phyloP scores from a whole-genome alignment of 371 early-diverging fungal genomes.

The Enterospora canceri region DNA sequence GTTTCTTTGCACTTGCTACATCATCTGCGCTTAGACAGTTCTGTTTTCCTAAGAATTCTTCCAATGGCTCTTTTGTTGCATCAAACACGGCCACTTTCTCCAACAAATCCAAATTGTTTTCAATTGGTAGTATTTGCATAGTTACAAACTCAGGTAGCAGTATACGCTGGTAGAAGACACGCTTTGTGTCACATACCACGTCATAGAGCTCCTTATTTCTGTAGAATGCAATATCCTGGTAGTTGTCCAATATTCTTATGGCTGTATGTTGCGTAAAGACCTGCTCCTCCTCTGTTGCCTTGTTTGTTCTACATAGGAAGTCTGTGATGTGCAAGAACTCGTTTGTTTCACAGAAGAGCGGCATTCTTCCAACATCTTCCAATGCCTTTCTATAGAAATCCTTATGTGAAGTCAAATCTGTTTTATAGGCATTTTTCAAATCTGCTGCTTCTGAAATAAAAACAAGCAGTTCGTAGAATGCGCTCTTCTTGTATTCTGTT shows the following conservation, averaged over 20 bases:
- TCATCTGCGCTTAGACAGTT: not conserved
- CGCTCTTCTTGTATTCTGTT: not conserved
- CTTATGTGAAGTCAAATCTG: not conserved
- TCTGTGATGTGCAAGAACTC: not conserved
- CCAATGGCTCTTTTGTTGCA: not conserved
- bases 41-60: not conserved
- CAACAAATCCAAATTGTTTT: not conserved
- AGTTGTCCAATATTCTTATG: not conserved
- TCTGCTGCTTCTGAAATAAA: slow-evolving; percentile 39
- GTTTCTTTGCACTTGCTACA: not conserved
- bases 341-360: not conserved
- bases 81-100: too few relatives aligned
- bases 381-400: not conserved
- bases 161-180: not conserved
- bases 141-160: not conserved
- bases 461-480: slow-evolving; percentile 1
- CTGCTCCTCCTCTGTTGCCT: not conserved
- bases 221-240: not conserved
- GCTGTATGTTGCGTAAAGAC: not conserved
- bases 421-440: not conserved
- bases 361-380: not conserved
- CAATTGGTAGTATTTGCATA: not conserved
- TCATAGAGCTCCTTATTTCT: not conserved
- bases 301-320: not conserved
- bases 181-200: not conserved